Base-by-base conservation (phyloP, 345 rosid genomes). In the Jatropha curcas region DNA sequence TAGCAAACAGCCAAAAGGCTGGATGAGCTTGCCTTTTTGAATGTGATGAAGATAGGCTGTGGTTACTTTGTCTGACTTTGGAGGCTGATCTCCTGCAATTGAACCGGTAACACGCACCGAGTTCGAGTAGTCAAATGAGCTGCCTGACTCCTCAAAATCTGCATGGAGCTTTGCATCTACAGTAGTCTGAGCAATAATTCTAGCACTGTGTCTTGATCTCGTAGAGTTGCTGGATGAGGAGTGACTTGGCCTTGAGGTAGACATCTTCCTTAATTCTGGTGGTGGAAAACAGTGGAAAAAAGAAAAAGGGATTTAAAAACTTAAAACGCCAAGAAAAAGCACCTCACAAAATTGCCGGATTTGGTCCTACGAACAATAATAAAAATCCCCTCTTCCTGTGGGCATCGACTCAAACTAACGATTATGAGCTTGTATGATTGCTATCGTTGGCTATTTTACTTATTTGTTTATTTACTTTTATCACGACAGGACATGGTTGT, bases 1-100 rank as follows among this genome's bases (percentile, higher is more conserved):
- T 51, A 94, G 86, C 83, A 94, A 86, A 84, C 98, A 94, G 39
- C 98, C 98, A 31, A 94, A 92, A 25, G 98, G 97, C 83, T 94
- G 98, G 82, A 94, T 92, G 75, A 77, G 79, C 87, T 92, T 92
- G 76, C 97, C 97, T 80, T 94, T 94, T 81, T 94, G 98, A 81
- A 92, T 89, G 74, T 94, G 97, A 82, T 89, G 92, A 76, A 94
- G 98, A 83, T 92, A 94, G 33, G 97, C 83, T 3, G 97, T 84
- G 74, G 97, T 94, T 68, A 89, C 91, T 71, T 81, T 90, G 87
- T 94, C 92, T 34, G 98, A 88, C 59, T 85, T 87, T 4, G 94
- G 96, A 53, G 81, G 89, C 34, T 75, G 84, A 60, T 82, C 80
- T 71, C 78, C 90, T 69, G 56, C 71, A 46, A 48, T 78, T 12